phyloP scores from a whole-genome alignment of 192 early-diverging fungal species.

The Rhizophagus clarus region DNA sequence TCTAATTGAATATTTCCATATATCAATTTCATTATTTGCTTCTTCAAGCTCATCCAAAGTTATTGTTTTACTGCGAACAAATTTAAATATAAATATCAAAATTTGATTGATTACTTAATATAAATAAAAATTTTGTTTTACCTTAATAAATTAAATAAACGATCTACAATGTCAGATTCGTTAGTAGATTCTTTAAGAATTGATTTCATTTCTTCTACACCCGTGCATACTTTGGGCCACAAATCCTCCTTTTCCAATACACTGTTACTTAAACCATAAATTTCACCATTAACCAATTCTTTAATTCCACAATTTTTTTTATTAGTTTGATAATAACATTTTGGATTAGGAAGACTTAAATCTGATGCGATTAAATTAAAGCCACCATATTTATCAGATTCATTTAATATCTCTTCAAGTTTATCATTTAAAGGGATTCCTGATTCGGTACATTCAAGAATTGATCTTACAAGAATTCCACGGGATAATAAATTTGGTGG shows the following conservation, averaged over 20 bases:
- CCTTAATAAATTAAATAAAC: constrained; percentile 40
- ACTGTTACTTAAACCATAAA: constrained; percentile 47
- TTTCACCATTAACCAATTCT: constrained; percentile 17
- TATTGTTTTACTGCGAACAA: constrained; percentile 15
- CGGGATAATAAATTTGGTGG: constrained; percentile 31
- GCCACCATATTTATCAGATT: constrained; percentile 35
- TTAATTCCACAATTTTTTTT: constrained; percentile 17
- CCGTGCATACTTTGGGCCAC: constrained; percentile 44
- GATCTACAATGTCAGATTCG: constrained; percentile 36
- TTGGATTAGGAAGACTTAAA: background rate
- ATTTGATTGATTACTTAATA: too few species aligned
- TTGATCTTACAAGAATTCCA: constrained; percentile 39
- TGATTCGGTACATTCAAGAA: constrained; percentile 14
- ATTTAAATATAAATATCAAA: too few species aligned
- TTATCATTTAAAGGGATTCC: background rate
- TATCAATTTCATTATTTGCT: background rate
- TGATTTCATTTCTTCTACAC: constrained; percentile 24
- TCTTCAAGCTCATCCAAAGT: background rate
- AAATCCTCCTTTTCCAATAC: constrained; percentile 29
- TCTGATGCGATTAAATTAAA: constrained; percentile 42
- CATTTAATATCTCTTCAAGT: constrained; percentile 15
- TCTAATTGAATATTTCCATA: constrained; percentile 30
- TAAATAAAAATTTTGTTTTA: constrained; percentile 16
- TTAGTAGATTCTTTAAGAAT: constrained; percentile 17
- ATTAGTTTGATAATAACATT: constrained; percentile 38